A percentile compares a stretch with the other conserved stretches of the same genome.
phyloP scores from a whole-genome alignment of 371 early-diverging fungal genomes.

The Mortierella sp. region DNA sequence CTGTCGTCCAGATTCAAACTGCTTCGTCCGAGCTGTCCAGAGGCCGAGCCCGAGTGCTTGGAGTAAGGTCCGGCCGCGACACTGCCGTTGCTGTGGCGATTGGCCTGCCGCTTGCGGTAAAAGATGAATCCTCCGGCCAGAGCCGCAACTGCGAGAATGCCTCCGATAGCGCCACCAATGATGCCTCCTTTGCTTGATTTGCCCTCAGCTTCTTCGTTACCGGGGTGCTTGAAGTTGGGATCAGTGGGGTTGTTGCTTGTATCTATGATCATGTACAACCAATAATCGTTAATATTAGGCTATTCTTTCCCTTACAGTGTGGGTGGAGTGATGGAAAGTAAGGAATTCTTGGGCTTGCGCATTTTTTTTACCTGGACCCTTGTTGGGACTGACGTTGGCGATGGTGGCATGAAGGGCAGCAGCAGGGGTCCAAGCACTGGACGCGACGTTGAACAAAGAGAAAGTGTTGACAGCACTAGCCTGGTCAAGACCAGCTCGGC shows the following conservation, averaged over 20 bases:
- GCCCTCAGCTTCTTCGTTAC: background rate
- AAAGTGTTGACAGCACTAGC: conserved; percentile 14
- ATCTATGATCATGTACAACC: conserved; percentile 1
- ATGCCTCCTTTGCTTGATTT: conserved; percentile 12
- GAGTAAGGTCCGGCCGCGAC: background rate
- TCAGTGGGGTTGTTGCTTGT: conserved; percentile 23
- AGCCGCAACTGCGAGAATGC: background rate
- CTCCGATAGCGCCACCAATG: conserved; percentile 21
- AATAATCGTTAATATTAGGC: no score
- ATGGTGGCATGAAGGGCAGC: background rate
- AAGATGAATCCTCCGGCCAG: conserved; percentile 19
- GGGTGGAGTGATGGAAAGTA: no score
- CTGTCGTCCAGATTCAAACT: conserved; percentile 10
- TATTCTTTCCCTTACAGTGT: no score
- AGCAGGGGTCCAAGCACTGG: conserved; percentile 14
- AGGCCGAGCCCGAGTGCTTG: background rate
- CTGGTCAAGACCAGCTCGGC: conserved; percentile 21
- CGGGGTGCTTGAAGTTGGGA: conserved; percentile 30
- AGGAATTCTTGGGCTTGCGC: no score
- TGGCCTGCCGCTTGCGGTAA: background rate
- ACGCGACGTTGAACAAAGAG: conserved; percentile 5
- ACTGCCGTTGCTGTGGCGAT: background rate
- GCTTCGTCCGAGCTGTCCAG: background rate
- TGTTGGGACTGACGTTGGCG: conserved; percentile 22
- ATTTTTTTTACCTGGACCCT: conserved; percentile 37